A percentile compares a stretch with the other conserved stretches of the same genome.
These are phyloP conservation scores for Epichloe festucae DNA, from an alignment of 2,329 filamentous ascomycete genomes.

Conservation along the genomic window DNA sequence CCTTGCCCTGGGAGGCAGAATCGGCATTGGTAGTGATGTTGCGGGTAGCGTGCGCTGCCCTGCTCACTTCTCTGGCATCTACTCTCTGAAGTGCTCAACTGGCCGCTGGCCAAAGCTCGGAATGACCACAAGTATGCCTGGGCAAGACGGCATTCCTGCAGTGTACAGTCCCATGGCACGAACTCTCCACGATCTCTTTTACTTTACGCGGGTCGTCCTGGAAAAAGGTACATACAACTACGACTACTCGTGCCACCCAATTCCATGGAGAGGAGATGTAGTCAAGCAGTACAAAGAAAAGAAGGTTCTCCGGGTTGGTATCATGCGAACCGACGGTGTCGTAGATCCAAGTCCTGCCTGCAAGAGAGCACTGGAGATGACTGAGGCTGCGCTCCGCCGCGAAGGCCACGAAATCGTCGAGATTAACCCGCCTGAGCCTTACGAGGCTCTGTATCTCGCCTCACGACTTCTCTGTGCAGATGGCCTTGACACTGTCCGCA, in stretches of 20 bases:
- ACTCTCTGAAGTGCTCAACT: constrained; percentile 74
- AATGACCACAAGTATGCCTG: constrained; percentile 77
- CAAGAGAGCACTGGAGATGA: constrained; percentile 57
- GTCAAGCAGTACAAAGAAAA: constrained; percentile 47
- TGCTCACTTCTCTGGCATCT: constrained; percentile 83
- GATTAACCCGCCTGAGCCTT: constrained; percentile 52
- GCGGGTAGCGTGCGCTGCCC: constrained; percentile 79
- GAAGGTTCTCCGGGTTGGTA: constrained; percentile 55
- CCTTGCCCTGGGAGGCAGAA: constrained; percentile 68
- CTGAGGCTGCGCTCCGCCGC: constrained; percentile 52
- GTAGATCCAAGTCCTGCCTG: constrained; percentile 82
- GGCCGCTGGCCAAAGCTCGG: constrained; percentile 83
- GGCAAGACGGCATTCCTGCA: constrained; percentile 78
- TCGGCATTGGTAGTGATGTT: constrained; percentile 84
- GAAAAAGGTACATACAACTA: constrained; percentile 81
- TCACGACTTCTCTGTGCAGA: constrained; percentile 75
- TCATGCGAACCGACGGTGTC: constrained; percentile 69
- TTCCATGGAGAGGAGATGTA: constrained; percentile 59
- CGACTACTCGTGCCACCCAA: constrained; percentile 71
- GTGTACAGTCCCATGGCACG: constrained; percentile 90
- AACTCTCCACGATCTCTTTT: constrained; percentile 68
- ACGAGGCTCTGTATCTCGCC: constrained; percentile 63
- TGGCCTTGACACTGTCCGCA: constrained; percentile 67
- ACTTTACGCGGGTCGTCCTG: constrained; percentile 70
- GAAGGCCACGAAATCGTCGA: constrained; percentile 66